Percentiles rank a stretch among this genome's conserved stretches.
phyloP scores from a whole-genome alignment of 257 asterid genomes.

The Mentha longifolia region DNA sequence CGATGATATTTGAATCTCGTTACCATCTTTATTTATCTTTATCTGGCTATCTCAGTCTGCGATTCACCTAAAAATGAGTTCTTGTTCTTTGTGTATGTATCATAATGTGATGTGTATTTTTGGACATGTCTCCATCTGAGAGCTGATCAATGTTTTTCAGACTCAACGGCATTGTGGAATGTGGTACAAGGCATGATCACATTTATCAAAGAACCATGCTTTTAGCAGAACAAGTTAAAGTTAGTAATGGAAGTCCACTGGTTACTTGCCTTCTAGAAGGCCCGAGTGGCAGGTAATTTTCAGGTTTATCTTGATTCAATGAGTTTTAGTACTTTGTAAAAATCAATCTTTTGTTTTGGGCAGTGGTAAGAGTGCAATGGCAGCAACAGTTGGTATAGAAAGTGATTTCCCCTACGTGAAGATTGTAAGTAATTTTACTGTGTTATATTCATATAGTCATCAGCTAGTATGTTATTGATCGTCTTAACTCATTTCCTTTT shows the following conservation, averaged over 20 bases:
- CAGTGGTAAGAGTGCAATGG: constrained; percentile 99
- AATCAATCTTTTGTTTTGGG: constrained; percentile 34
- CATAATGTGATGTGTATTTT: constrained; percentile 2
- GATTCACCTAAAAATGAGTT: constrained; percentile 19
- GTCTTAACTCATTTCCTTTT: constrained; percentile 27
- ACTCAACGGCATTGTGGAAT: constrained; percentile 79
- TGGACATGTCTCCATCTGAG: constrained; percentile 20
- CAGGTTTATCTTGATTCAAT: constrained; percentile 23
- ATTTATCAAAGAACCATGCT: constrained; percentile 80
- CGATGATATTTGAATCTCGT: not conserved
- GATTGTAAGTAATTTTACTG: constrained; percentile 68
- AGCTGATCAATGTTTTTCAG: constrained; percentile 50
- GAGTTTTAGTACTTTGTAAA: constrained; percentile 28
- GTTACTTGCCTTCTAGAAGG: constrained; percentile 97
- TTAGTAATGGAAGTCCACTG: constrained; percentile 86
- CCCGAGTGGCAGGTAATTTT: constrained; percentile 90
- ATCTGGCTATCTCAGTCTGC: constrained; percentile 16
- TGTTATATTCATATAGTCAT: not conserved
- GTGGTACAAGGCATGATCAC: constrained; percentile 82
- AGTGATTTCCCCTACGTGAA: constrained; percentile 96
- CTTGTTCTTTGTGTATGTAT: not conserved
- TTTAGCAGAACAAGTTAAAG: constrained; percentile 92
- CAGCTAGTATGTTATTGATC: constrained; percentile 30
- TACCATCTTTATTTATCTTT: not conserved
- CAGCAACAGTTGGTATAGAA: constrained; percentile 88